Evolutionary conservation across 805 yeast genomes (phyloP).

Genomic region (Starmerella cellae): DNA sequence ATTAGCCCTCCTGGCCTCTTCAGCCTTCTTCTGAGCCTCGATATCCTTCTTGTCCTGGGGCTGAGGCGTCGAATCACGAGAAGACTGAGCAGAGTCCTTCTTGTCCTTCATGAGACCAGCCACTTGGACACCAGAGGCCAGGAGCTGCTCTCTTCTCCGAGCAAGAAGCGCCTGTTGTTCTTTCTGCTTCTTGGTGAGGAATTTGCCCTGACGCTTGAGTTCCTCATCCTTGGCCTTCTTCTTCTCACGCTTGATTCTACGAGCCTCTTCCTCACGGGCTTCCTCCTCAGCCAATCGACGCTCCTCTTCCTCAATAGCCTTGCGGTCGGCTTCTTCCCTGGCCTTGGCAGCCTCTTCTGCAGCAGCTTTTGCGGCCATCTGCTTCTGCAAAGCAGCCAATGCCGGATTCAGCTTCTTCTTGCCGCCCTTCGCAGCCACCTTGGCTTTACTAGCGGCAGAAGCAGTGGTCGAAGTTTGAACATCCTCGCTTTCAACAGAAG

Average conservation of each 20-base stretch:
- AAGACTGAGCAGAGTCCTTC: conserved; percentile 31
- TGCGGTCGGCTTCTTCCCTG: conserved; percentile 53
- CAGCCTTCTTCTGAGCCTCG: conserved; percentile 17
- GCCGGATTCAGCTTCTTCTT: conserved; percentile 81
- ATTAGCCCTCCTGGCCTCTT: conserved; percentile 12
- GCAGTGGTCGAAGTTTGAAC: conserved; percentile 2
- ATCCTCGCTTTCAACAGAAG: conserved; percentile 4
- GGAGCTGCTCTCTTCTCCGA: conserved; percentile 74
- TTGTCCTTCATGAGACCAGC: conserved; percentile 61
- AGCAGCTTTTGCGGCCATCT: conserved; percentile 77
- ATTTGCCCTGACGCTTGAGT: conserved; percentile 91
- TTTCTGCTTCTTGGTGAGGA: conserved; percentile 84
- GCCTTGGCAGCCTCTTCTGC: conserved; percentile 70
- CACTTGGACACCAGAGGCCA: conserved; percentile 60
- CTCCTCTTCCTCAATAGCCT: conserved; percentile 38
- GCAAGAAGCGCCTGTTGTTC: conserved; percentile 79
- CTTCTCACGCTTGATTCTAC: conserved; percentile 62
- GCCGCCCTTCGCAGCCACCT: conserved; percentile 31
- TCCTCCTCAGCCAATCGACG: conserved; percentile 49
- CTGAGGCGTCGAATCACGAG: conserved; percentile 11
- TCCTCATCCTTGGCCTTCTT: conserved; percentile 80
- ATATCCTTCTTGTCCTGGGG: not conserved
- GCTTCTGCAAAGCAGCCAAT: conserved; percentile 79
- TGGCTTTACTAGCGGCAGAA: conserved; percentile 30
- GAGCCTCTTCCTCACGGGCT: conserved; percentile 40